Evolutionary conservation across 495 filamentous ascomycete genomes (phyloP), one percentile per base, ranked within the genome.

Genomic region (Penicillium ochrochloron): DNA sequence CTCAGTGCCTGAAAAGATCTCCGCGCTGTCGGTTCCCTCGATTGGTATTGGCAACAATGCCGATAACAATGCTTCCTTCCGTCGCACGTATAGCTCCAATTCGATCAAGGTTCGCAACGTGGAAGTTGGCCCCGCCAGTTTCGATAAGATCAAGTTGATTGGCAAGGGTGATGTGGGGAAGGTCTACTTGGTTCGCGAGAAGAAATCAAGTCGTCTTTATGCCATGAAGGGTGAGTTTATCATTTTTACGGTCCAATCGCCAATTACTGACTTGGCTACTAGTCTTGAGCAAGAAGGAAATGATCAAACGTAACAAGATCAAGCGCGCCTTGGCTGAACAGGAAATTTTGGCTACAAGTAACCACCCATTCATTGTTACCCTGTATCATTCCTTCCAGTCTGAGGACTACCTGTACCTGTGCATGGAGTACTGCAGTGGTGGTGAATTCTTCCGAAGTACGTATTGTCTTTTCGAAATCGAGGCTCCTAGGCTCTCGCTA

Each of bases 241-340:
- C 21, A 56, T 56, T n/a, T 3, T n/a, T 9, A 12, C 9, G 17
- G 10, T 10, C 5, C 21, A 23, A 53, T 42, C n/a, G n/a, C 25
- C 23, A 29, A 50, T 54, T 61, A 35, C 63, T 72, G n/a, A 74
- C 59, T 31, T 35, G 51, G 51, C 23, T 7, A 11, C 25, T 73
- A 99, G 95, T 99, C 11, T 70, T 99, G 79, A 98, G 93, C 84
- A 99, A 99, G 80, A 97, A 97, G 83, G 95, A 99, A 81, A 99
- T 99, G 95, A 99, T 99, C 81, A 99, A 99, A 83, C 89, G 95
- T 35, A 99, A 99, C 79, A 99, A 99, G 85, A 99, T 99, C 83
- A 99, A 99, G 83, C 88, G 95, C 67, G 95, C 95, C 52, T 81
- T 99, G 73, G 95, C 95, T 29, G 95, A 99, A 76, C 95, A 99